A percentile compares a stretch with the other conserved stretches of the same genome.
These are phyloP conservation scores for Pseudogymnoascus sp. DNA, from an alignment of 2,329 filamentous ascomycete genomes.

Conservation along the genomic window DNA sequence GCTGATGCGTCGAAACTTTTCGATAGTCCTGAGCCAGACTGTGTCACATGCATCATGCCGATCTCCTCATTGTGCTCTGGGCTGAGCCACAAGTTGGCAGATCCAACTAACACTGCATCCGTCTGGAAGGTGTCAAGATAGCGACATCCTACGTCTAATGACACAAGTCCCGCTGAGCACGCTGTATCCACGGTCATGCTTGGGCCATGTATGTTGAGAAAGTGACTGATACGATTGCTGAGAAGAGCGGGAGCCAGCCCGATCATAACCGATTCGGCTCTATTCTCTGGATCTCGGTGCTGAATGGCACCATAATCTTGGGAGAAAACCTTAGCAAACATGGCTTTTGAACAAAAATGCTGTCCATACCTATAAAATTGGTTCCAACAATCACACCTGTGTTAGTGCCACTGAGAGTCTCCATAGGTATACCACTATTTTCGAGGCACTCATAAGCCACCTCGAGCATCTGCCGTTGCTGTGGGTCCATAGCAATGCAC, in stretches of 20 bases:
- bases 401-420: conserved; percentile 23
- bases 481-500: conserved; percentile 19
- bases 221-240: conserved; percentile 41
- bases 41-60: conserved; percentile 35
- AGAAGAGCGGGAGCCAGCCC: conserved; percentile 17
- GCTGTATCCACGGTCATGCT: conserved; percentile 18
- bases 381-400: conserved; percentile 29
- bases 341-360: conserved; percentile 16
- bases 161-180: conserved; percentile 30
- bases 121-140: background rate
- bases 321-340: background rate
- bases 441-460: conserved; percentile 19
- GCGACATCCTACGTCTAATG: conserved; percentile 15
- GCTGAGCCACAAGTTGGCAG: conserved; percentile 33
- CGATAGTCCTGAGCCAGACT: background rate
- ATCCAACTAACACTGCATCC: background rate
- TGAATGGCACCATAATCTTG: conserved; percentile 23
- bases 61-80: background rate
- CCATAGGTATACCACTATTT: conserved; percentile 29
- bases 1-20: conserved; percentile 46
- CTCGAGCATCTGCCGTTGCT: conserved; percentile 23
- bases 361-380: conserved; percentile 23
- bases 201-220: conserved; percentile 39
- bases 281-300: conserved; percentile 14
- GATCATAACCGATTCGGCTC: background rate